Percentiles rank a stretch among this genome's conserved stretches.
Conservation (phyloP, 202 grass and related monocot species). For the Panicum virgatum region DNA sequence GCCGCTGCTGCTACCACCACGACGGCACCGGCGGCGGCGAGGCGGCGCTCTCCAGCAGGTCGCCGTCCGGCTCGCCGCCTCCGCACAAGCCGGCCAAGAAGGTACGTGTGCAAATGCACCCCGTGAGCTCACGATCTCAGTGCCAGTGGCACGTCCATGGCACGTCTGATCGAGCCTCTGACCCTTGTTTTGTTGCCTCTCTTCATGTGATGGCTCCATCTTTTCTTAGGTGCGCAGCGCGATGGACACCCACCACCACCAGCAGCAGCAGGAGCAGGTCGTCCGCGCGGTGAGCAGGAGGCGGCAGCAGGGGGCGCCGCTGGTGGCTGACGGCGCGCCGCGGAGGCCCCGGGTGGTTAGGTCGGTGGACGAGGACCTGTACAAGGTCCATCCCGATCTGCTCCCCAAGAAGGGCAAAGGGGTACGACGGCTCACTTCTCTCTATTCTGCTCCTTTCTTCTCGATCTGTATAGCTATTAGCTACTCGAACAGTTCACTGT, state of each 20-base stretch:
- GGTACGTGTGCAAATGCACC: neutral
- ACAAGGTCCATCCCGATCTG: conserved; percentile 49
- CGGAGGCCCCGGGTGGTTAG: conserved; percentile 32
- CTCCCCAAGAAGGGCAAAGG: conserved; percentile 42
- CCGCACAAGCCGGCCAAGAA: conserved; percentile 41
- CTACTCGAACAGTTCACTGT: neutral
- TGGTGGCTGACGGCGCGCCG: neutral
- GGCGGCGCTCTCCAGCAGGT: conserved; percentile 2
- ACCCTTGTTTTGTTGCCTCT: neutral
- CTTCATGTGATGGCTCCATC: neutral
- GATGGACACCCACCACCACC: too few species aligned
- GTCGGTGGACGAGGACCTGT: conserved; percentile 61
- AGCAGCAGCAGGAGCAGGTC: neutral
- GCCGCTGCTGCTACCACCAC: conserved; percentile 1
- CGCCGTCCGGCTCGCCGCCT: neutral
- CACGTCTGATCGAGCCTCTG: too few species aligned
- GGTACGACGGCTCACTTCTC: neutral
- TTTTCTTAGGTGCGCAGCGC: conserved; percentile 26
- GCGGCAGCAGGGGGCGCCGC: neutral
- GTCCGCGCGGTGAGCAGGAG: neutral
- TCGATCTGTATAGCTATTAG: too few species aligned
- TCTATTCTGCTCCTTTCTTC: too few species aligned
- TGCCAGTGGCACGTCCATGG: too few species aligned
- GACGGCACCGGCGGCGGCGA: neutral
- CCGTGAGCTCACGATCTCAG: neutral